Evolutionary conservation across 805 yeast genomes (phyloP), one percentile per base, ranked within the genome.

Genomic region (Candida oleophila): DNA sequence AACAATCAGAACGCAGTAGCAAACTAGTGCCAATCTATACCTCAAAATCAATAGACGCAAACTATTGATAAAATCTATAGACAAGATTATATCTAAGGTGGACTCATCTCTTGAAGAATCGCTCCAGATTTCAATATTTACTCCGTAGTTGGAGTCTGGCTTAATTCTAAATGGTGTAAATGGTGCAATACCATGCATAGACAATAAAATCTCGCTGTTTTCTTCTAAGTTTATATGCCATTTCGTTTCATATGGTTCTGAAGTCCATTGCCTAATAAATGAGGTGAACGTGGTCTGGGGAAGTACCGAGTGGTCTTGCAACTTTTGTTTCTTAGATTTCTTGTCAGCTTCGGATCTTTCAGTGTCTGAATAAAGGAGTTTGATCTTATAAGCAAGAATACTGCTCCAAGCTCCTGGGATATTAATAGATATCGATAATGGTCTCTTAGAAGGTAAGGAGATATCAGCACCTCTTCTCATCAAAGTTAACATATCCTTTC

Each of bases 11-110:
- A 85, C 70, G 2, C 96, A 90, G 45, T 87, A 75, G 1, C 90
- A 76, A 3, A 87, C 84, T 36, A 86, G 68, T 1, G 87, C 81
- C 12, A 92, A 74, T 56, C 99, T 75, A 63, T 87, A 92, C 46
- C 96, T 73, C 54, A 90, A 70, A 3, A 87, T 84, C 41, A 91
- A 65, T 52, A 86, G 73, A 47, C 83, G 85, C 49, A 91, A 64
- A 34, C 92, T 84, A 25, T 76, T 71, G 39, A 77, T 54, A 59
- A 81, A 63, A 61, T 87, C 85, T 14, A 87, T 68, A 5, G 70
- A 58, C 32, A 78, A 44, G 18, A 62, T 61, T 12, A 79, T 60
- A 46, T 72, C 77, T 55, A 76, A 55, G 11, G 68, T 60, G 25
- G 39, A 41, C 39, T 39, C 44, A 2, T 67, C 59, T 21, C 61